These are phyloP conservation scores for Saccharum officinarum DNA, from an alignment of 176 grass and related monocot genomes.

Conservation along the genomic window DNA sequence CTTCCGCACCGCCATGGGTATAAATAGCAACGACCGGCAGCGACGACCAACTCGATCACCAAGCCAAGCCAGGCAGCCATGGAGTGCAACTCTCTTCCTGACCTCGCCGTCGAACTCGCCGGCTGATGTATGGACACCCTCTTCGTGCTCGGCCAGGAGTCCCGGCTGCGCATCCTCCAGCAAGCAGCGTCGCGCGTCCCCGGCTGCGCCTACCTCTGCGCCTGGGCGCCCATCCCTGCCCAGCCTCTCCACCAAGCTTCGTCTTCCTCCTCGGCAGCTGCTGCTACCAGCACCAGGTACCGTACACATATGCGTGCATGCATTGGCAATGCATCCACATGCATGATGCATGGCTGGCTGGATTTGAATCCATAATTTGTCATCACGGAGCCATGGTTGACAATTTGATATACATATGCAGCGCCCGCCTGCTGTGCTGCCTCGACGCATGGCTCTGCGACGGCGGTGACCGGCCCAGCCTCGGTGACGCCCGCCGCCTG, in stretches of 20 bases:
- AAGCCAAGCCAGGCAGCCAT: neutral
- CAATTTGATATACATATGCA: neutral
- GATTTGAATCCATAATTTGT: neutral
- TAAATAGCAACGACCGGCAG: neutral
- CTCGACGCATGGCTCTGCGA: slow-evolving; percentile 52
- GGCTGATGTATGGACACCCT: slow-evolving; percentile 35
- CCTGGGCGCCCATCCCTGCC: slow-evolving; percentile 24
- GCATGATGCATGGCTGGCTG: no score
- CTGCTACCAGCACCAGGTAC: slow-evolving; percentile 39
- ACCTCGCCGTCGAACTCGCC: neutral
- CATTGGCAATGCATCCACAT: neutral
- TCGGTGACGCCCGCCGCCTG: neutral
- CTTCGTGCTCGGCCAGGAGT: slow-evolving; percentile 46
- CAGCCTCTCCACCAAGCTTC: neutral
- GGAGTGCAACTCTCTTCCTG: neutral
- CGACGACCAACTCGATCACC: neutral
- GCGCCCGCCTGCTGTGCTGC: slow-evolving; percentile 29
- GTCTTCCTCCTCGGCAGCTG: neutral
- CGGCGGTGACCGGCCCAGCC: neutral
- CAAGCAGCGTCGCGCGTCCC: slow-evolving; percentile 45
- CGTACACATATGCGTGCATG: neutral
- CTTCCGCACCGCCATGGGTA: neutral
- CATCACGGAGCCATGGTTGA: neutral
- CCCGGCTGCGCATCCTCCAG: slow-evolving; percentile 44
- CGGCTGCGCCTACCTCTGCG: slow-evolving; percentile 53